phyloP scores from a whole-genome alignment of 805 yeast genomes.

The Deakozyma indianensis region DNA sequence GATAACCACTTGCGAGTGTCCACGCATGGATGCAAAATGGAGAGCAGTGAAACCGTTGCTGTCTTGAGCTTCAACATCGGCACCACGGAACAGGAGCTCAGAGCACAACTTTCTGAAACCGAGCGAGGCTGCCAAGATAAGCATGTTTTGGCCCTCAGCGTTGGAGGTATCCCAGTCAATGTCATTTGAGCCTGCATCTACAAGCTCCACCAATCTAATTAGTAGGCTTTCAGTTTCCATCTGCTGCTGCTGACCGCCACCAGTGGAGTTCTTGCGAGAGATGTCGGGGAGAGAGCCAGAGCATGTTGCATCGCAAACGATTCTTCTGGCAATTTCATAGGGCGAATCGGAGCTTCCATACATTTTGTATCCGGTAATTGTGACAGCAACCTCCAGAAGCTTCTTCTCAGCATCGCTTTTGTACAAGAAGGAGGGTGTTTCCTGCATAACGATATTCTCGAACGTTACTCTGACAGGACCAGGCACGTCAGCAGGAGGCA shows the following conservation, averaged over 20 bases:
- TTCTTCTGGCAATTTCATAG: not conserved
- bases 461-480: slow-evolving; percentile 92
- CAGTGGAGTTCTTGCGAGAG: not conserved
- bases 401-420: slow-evolving; percentile 92
- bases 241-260: not conserved
- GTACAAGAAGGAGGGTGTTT: slow-evolving; percentile 56
- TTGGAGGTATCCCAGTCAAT: slow-evolving; percentile 78
- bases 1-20: slow-evolving; percentile 36
- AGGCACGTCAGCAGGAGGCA: slow-evolving; percentile 81
- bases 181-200: slow-evolving; percentile 17
- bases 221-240: slow-evolving; percentile 13
- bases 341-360: not conserved
- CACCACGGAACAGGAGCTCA: slow-evolving; percentile 49
- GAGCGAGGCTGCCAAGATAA: slow-evolving; percentile 71
- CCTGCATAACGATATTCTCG: slow-evolving; percentile 28
- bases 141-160: slow-evolving; percentile 68
- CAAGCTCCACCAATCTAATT: slow-evolving; percentile 12
- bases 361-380: slow-evolving; percentile 16
- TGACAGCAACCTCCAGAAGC: slow-evolving; percentile 85
- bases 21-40: slow-evolving; percentile 70
- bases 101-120: slow-evolving; percentile 51
- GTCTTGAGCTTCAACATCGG: slow-evolving; percentile 50
- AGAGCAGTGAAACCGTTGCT: slow-evolving; percentile 74
- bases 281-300: slow-evolving; percentile 1
- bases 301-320: not conserved